Base-by-base conservation (phyloP, 805 yeast species). In the Vanderwaltozyma verrucispora region DNA sequence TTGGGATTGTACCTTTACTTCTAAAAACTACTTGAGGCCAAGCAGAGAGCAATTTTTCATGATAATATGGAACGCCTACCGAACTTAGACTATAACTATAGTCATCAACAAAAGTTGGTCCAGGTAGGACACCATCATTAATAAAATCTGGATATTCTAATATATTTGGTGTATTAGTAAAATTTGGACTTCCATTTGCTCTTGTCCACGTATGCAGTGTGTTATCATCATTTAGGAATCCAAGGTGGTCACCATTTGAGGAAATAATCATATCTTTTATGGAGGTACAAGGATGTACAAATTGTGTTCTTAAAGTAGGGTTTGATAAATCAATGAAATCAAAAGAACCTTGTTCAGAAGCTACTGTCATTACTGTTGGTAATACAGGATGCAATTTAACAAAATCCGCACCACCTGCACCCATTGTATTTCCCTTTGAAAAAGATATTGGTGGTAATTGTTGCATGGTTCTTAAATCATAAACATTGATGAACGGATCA, bases 21-120 rank as follows among this genome's bases (percentile, higher is more conserved):
- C 72, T 69, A 52, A 83, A 85, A 6, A 74, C 65, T 42, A 69
- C 56, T 29, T 79, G 52, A 0, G 89, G 81, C 86, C 88, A 89
- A 12, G 84, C 79, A 0, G 96, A 86, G 8, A 88, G 64, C 14
- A 92, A 67, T 38, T 71, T 71, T 30, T 80, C 83, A 38, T 75
- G 75, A 56, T 86, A 92, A 49, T 78, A 85, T 0, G 98, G 97
- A 73, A 92, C 63, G 9, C 96, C 96, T 2, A 92, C 66, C 1
- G 75, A 53, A 33, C 77, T 79, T 39, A 89, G 65, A 0, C 96
- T 87, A 12, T 67, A 61, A 3, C 55, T 45, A 7, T 61, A 58
- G 28, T 68, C 67, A 42, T 80, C 77, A 4, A 68, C 54, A 2
- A 41, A 46, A 2, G 59, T 54, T 17, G 41, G 48, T 39, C 40